Evolutionary conservation across 768 basidiomycete genomes (phyloP).

Genomic region (Suillus hirtellus): DNA sequence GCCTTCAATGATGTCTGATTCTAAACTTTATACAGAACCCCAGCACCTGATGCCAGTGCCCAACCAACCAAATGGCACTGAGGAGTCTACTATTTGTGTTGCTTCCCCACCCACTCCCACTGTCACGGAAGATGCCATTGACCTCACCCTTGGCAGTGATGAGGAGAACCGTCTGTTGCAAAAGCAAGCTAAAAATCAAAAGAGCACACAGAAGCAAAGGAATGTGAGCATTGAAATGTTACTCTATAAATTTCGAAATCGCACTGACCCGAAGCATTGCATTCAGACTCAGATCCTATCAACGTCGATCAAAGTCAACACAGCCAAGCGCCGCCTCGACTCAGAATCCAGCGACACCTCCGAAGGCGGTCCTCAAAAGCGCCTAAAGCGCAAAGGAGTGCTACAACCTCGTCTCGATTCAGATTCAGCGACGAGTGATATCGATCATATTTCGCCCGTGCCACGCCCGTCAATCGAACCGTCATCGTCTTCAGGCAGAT

Average conservation of each 20-base stretch:
- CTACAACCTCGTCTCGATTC: not conserved
- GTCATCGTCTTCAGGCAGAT: not conserved
- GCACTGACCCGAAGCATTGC: not conserved
- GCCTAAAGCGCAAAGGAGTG: not conserved
- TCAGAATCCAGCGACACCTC: not conserved
- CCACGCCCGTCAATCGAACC: not conserved
- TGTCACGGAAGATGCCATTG: not conserved
- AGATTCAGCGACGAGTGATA: not conserved
- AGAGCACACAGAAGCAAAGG: not conserved
- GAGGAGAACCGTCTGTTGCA: not conserved
- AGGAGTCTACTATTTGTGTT: not conserved
- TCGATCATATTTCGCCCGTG: not conserved
- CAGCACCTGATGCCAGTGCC: not conserved
- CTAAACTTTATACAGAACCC: not conserved
- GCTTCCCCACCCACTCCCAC: not conserved
- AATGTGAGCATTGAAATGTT: not conserved
- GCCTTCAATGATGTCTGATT: not conserved
- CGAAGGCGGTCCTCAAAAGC: not conserved
- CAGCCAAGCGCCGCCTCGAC: not conserved
- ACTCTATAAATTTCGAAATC: not conserved
- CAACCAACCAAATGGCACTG: not conserved
- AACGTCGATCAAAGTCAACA: not conserved
- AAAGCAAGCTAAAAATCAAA: not conserved
- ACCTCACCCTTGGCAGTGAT: not conserved
- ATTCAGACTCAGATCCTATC: not conserved